Evolutionary conservation across 106 monocot genomes (phyloP), one percentile per base, ranked within the genome.

Genomic region (Phalaenopsis equestris): DNA sequence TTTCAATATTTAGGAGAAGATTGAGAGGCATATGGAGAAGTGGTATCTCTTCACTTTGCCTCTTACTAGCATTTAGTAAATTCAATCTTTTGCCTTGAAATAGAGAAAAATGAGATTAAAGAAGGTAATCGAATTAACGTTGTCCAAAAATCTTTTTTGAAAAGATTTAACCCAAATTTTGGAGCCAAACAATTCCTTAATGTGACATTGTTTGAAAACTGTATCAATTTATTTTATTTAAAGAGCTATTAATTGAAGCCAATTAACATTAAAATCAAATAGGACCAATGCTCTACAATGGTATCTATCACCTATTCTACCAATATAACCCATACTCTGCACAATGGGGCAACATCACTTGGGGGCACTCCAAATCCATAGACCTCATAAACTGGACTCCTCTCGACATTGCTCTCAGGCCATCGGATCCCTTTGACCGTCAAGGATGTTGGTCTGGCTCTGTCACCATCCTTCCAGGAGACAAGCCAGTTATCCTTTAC

Each of bases 361-460:
- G 84, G 84, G 84, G 74, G 1, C 90, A 90, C 83, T 87, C 90
- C 6, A 79, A 83, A 19, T 90, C 90, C 3, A 80, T 68, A 1
- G 90, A 90, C 81, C 79, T 90, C 39, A 58, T 90, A 78, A 83
- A 90, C 79, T 90, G 87, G 90, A 70, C 14, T 2, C 80, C 76
- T 1, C 68, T 90, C 0, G 72, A 79, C 0, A 15, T 82, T 0
- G 85, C 85, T 2, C 80, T 90, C 52, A 49, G 55, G 75, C 90
- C 87, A 15, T 65, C 81, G 11, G 49, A 81, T 42, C 81, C 87
- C 15, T 90, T 82, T 37, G 90, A 90, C 80, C 78, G 82, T 49
- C 80, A 85, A 45, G 90, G 90, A 24, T 90, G 90, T 82, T 90
- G 85, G 85, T 85, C 83, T 18, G 90, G 90, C 37, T 90, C 90